These are phyloP conservation scores for Trichaptum fuscoviolaceum DNA, from an alignment of 768 basidiomycete species.

Conservation along the genomic window DNA sequence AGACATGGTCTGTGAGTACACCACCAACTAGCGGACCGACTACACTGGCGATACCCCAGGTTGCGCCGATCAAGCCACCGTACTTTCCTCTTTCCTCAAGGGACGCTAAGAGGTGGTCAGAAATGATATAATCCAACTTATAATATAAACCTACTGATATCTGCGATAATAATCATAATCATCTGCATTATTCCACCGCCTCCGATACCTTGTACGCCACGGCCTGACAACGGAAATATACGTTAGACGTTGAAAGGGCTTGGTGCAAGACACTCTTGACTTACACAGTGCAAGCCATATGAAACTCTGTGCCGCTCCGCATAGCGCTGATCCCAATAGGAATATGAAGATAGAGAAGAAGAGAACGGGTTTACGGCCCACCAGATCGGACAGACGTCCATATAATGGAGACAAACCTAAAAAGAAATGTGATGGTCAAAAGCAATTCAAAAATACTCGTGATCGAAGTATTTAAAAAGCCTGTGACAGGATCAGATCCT, in stretches of 20 bases:
- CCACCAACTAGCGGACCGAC: constrained; percentile 60
- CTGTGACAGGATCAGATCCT: too few species aligned
- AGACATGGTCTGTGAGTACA: constrained; percentile 15
- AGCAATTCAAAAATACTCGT: background rate
- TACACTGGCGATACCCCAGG: constrained; percentile 38
- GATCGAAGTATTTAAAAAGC: too few species aligned
- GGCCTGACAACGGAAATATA: constrained; percentile 4
- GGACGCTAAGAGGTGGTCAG: constrained; percentile 2
- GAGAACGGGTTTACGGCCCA: constrained; percentile 13
- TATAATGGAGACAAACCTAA: constrained; percentile 7
- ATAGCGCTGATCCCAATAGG: constrained; percentile 18
- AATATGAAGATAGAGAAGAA: constrained; percentile 12
- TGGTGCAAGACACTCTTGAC: background rate
- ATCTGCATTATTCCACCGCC: constrained; percentile 20
- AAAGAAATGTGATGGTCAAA: background rate
- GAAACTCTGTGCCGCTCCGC: constrained; percentile 25
- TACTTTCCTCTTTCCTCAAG: constrained; percentile 24
- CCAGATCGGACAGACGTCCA: constrained; percentile 9
- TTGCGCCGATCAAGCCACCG: constrained; percentile 23
- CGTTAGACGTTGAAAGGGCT: too few species aligned
- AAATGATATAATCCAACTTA: background rate
- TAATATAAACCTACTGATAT: constrained; percentile 20
- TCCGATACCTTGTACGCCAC: constrained; percentile 27
- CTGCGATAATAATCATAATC: constrained; percentile 20
- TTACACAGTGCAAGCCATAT: constrained; percentile 19